These are phyloP conservation scores for Tuber umbilicatum DNA, from an alignment of 495 filamentous ascomycete species.

Conservation along the genomic window DNA sequence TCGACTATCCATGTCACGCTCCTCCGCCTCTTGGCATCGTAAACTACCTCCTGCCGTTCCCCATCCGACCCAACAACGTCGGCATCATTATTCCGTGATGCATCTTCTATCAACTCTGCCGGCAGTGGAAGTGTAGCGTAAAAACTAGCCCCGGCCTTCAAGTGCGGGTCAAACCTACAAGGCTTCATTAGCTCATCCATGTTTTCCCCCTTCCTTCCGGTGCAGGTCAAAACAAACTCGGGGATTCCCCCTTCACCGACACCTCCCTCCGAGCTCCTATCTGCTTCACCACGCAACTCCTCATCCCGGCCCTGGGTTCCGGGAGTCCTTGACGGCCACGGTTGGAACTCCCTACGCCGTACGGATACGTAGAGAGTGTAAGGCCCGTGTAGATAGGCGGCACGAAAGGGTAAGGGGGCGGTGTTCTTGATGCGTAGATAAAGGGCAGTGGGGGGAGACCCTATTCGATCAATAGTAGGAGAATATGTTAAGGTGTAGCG, in stretches of 20 bases:
- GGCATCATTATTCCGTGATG: neutral
- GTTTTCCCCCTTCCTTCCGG: neutral
- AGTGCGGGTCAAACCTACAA: slow-evolving; percentile 71
- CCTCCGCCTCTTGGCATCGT: slow-evolving; percentile 43
- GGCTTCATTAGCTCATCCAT: neutral
- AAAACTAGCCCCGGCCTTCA: slow-evolving; percentile 88
- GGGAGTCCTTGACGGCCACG: slow-evolving; percentile 30
- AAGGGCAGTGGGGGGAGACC: slow-evolving; percentile 70
- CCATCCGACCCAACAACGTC: slow-evolving; percentile 52
- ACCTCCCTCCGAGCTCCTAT: slow-evolving; percentile 9
- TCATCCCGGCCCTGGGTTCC: slow-evolving; percentile 16
- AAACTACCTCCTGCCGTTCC: slow-evolving; percentile 37
- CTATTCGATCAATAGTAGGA: slow-evolving; percentile 76
- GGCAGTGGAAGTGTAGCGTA: slow-evolving; percentile 70
- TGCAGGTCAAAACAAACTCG: slow-evolving; percentile 14
- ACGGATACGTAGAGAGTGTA: slow-evolving; percentile 84
- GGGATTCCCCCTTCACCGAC: slow-evolving; percentile 25
- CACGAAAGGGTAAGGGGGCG: slow-evolving; percentile 81
- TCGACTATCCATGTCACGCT: slow-evolving; percentile 85
- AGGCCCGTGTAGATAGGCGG: slow-evolving; percentile 91
- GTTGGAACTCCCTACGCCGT: slow-evolving; percentile 42
- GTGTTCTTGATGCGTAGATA: slow-evolving; percentile 84
- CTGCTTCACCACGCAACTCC: slow-evolving; percentile 19
- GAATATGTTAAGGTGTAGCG: slow-evolving; percentile 90
- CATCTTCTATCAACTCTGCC: slow-evolving; percentile 44